Base-by-base conservation (phyloP, 139 green algal species). In the Gonium pectorale region DNA sequence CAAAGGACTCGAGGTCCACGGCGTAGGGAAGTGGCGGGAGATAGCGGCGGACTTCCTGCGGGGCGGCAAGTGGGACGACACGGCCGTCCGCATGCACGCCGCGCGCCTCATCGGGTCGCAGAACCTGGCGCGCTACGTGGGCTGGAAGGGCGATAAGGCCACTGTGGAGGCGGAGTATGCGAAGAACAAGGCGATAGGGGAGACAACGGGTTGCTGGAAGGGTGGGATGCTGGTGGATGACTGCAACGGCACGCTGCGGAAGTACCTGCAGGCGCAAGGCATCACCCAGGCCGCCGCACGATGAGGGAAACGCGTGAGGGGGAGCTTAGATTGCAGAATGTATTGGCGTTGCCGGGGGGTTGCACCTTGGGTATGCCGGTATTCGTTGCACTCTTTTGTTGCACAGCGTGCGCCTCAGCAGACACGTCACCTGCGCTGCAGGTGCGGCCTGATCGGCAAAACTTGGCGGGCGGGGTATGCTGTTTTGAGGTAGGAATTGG, bases 151-250 rank as follows among this genome's bases (percentile, higher is more conserved):
- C 77, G 73, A 3, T 43, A 38, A 29, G 33, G 77, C 68, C 19
- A 29, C 24, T 41, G 93, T 94, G 67, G 92, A 96, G 43, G 90
- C 80, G 11, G 93, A 96, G 86, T 90, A 89, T 15, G 83, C 68
- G 3, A 86, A 77, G 31, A 95, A 98, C 79, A 91, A 91, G 44
- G 80, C 80, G 22, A 87, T 97, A 2, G 95, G 94, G 0, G 90
- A 91, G 38, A 60, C 43, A 7, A 91, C 88, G 7, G 93, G 94
- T 29, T 97, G 94, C 78, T 96, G 95, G 94, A 97, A 97, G 86
- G 87, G 80, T 8, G 94, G 94, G 0, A 89, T 93, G 66, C 87
- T 97, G 22, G 93, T 97, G 13, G 94, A 97, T 67, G 89, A 97
- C 68, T 90, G 91, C 46, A 54, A 78, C 27, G 90, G 92, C 21